phyloP scores from a whole-genome alignment of 352 stramenopile species.

The Phytopythium chamaehyphon region DNA sequence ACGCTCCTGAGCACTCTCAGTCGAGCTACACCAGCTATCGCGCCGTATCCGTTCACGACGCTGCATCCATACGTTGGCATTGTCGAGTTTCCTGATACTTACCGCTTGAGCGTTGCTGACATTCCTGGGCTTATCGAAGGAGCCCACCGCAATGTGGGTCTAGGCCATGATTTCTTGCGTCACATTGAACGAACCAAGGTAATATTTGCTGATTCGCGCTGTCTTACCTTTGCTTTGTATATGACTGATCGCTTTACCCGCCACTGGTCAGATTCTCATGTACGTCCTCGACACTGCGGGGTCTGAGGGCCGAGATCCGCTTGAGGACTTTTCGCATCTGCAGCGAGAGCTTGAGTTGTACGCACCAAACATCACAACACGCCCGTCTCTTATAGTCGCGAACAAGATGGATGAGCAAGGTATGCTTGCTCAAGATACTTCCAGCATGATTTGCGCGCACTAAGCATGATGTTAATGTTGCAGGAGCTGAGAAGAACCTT shows the following conservation, averaged over 20 bases:
- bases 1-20: conserved; percentile 93
- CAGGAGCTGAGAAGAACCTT: conserved; percentile 75
- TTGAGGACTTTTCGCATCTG: conserved; percentile 73
- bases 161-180: conserved; percentile 97
- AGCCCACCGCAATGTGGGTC: conserved; percentile 94
- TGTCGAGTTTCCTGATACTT: conserved; percentile 94
- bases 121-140: conserved; percentile 89
- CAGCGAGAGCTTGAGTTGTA: conserved; percentile 87
- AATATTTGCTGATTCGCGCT: not conserved
- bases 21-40: conserved; percentile 92
- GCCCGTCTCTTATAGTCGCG: conserved; percentile 79
- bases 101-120: conserved; percentile 86
- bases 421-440: conserved; percentile 2
- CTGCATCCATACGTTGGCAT: conserved; percentile 95
- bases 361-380: conserved; percentile 78
- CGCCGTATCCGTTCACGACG: conserved; percentile 97
- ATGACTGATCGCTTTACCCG: not conserved
- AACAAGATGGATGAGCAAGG: conserved; percentile 90
- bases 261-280: conserved; percentile 57
- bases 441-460: not conserved
- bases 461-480: not conserved
- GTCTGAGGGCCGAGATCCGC: conserved; percentile 71
- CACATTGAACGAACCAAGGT: conserved; percentile 99
- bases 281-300: conserved; percentile 84
- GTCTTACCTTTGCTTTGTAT: not conserved